Evolutionary conservation across 2,329 filamentous ascomycete species (phyloP), one percentile per base, ranked within the genome.

Genomic region (Elsinoe ampelina): DNA sequence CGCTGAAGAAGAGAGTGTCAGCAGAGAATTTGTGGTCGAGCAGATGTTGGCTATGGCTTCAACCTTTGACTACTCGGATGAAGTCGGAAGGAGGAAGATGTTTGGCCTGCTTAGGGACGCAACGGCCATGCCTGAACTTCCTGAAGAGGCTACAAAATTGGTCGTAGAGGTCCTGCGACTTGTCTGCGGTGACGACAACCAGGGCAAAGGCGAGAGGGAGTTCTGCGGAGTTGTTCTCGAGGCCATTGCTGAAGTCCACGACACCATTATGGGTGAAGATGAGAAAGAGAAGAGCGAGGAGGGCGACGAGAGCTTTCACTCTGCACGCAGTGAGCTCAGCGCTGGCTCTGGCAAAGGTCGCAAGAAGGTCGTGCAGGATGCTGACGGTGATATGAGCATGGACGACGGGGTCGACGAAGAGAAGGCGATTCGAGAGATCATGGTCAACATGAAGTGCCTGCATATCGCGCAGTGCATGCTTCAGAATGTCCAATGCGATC

Each of bases 391-490:
- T 30, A 56, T 56, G 54, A 38, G 32, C 15, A 60, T 59, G 19
- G 82, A 85, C 61, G 81, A 82, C 8, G 79, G 83, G 64, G 79
- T 75, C 50, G 79, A 82, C 54, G 80, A 82, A 62, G 77, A 77
- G 47, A 95, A 91, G 73, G 89, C 87, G 1, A 83, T 96, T 62
- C 85, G 83, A 62, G 90, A 96, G 72, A 93, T 96, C 67, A 84
- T 96, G 76, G 87, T 97, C 70, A 97, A 97, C 75, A 91, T 96
- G 82, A 97, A 97, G 73, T 97, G 93, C 70, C 79, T 98, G 60
- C 88, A 96, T 68, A 96, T 98, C 63, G 91, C 95, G 22, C 89
- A 96, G 71, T 97, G 90, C 76, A 95, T 97, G 87, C 80, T 98
- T 54, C 85, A 95, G 67, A 95, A 97, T 66, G 89, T 98, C 8